Base-by-base conservation (phyloP, 2,329 filamentous ascomycete genomes). In the Talaromyces verruculosus region DNA sequence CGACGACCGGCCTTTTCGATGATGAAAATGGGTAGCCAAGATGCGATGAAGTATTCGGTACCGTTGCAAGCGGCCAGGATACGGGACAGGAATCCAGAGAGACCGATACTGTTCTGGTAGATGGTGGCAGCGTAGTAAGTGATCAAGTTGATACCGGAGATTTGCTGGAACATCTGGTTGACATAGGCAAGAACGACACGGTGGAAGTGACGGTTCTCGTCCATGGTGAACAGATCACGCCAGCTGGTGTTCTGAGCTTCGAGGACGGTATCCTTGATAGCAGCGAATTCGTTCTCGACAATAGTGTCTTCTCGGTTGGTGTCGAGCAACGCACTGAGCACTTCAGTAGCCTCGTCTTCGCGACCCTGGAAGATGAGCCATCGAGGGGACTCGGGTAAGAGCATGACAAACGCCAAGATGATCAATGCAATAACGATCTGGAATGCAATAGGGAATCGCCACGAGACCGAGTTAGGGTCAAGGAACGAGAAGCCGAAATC, bases 221-320 rank as follows among this genome's bases (percentile, higher is more conserved):
- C 81, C 81, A 85, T 85, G 67, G 83, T 87, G 75, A 88, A 88
- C 66, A 88, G 81, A 68, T 88, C 86, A 5, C 74, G 73, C 75
- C 87, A 87, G 30, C 77, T 79, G 30, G 83, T 77, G 76, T 84
- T 82, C 65, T 81, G 78, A 73, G 82, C 81, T 67, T 84, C 82
- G 60, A 84, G 69, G 1, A 84, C 83, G 3, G 83, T 83, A 45
- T 84, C 83, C 70, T 85, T 84, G 75, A 85, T 84, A 6, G 82
- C 81, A 2, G 77, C 73, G 69, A 84, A 84, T 65, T 85, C 83
- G 35, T 77, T 76, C 25, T 79, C 75, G 35, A 85, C 72, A 55
- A 77, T 78, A 22, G 75, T 72, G 60, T 83, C 79, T 22, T 84
- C 81, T 35, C 79, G 76, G 1, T 80, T 74, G 19, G 83, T 78